Evolutionary conservation across 2,329 filamentous ascomycete genomes (phyloP).

Genomic region (Curvularia sp.): DNA sequence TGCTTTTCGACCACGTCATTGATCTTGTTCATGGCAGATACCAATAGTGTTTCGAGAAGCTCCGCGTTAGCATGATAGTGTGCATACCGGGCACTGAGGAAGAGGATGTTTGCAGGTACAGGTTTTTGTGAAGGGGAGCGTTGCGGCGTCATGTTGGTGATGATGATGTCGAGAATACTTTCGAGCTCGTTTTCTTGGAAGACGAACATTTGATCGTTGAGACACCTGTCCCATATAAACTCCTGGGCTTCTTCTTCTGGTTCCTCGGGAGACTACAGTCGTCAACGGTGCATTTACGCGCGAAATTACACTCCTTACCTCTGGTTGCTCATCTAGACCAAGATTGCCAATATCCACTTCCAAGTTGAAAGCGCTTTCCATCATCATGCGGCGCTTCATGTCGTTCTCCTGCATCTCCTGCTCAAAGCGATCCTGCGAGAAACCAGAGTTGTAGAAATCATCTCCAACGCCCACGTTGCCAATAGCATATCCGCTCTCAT

Average conservation of each 20-base stretch:
- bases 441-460: constrained; percentile 93
- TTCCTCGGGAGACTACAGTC: constrained; percentile 65
- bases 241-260: constrained; percentile 90
- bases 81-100: constrained; percentile 92
- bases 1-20: constrained; percentile 94
- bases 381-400: constrained; percentile 96
- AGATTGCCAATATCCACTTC: constrained; percentile 96
- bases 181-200: constrained; percentile 95
- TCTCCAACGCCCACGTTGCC: constrained; percentile 80
- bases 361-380: constrained; percentile 95
- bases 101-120: constrained; percentile 95
- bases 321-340: constrained; percentile 92
- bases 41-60: constrained; percentile 78
- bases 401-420: constrained; percentile 98
- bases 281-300: constrained; percentile 29
- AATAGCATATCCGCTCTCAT: constrained; percentile 91
- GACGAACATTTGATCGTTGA: constrained; percentile 99
- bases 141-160: constrained; percentile 97
- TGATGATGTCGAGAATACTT: constrained; percentile 90
- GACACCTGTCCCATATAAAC: constrained; percentile 92
- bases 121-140: constrained; percentile 96
- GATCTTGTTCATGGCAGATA: constrained; percentile 92
- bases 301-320: constrained; percentile 62
- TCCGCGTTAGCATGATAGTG: constrained; percentile 94
- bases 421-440: constrained; percentile 92